Percentiles rank a stretch among this genome's conserved stretches.
Conservation (phyloP, 2,329 filamentous ascomycete genomes). For the Sarocladium strictum region DNA sequence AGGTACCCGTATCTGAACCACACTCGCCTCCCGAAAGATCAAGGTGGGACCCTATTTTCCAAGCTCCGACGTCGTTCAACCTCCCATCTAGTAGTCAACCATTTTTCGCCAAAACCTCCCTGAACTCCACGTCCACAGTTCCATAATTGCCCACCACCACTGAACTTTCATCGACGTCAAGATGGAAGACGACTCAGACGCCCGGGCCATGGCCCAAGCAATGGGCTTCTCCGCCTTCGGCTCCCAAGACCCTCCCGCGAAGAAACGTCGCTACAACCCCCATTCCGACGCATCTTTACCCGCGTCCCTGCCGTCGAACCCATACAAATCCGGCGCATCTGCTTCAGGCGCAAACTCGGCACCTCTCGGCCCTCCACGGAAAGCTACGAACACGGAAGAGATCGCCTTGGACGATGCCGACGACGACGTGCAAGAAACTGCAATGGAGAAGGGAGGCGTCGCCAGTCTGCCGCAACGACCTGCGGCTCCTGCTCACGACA, state of each 20-base stretch:
- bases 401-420: slow-evolving; percentile 13
- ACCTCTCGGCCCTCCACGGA: slow-evolving; percentile 21
- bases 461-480: background rate
- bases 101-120: no score
- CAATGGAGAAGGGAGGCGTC: background rate
- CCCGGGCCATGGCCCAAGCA: slow-evolving; percentile 52
- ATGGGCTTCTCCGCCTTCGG: slow-evolving; percentile 75
- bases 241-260: slow-evolving; percentile 42
- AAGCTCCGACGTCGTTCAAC: background rate
- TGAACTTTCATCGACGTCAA: no score
- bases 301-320: slow-evolving; percentile 21
- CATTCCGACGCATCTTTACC: slow-evolving; percentile 35
- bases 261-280: slow-evolving; percentile 63
- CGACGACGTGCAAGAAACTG: slow-evolving; percentile 20
- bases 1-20: no score
- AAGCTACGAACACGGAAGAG: slow-evolving; percentile 28
- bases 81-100: no score
- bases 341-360: slow-evolving; percentile 30
- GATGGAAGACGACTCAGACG: slow-evolving; percentile 15
- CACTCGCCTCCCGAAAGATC: no score
- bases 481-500: background rate
- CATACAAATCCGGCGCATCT: slow-evolving; percentile 19
- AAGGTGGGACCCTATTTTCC: background rate
- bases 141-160: no score
- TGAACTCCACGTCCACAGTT: no score